Evolutionary conservation across 805 yeast species (phyloP).

Genomic region (Grigorovia humatica): DNA sequence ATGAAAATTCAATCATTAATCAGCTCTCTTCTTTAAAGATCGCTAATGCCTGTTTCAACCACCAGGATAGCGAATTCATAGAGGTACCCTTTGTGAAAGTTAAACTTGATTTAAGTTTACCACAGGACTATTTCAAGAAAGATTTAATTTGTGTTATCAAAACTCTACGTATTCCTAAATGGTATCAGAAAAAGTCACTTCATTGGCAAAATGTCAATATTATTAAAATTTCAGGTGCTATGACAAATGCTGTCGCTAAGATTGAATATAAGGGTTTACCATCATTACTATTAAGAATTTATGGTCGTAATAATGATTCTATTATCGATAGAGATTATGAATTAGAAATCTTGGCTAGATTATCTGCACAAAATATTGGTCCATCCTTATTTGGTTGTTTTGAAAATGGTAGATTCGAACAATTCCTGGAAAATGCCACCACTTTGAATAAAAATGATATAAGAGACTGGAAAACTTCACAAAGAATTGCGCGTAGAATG

Average conservation of each 20-base stretch:
- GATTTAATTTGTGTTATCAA: slow-evolving; percentile 62
- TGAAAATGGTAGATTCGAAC: slow-evolving; percentile 88
- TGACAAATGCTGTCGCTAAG: slow-evolving; percentile 82
- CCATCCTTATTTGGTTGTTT: slow-evolving; percentile 85
- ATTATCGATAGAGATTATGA: slow-evolving; percentile 83
- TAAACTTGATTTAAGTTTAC: slow-evolving; percentile 63
- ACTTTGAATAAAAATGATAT: slow-evolving; percentile 68
- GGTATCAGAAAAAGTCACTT: slow-evolving; percentile 43
- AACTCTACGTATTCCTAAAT: slow-evolving; percentile 58
- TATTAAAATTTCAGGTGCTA: slow-evolving; percentile 80
- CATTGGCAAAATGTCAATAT: slow-evolving; percentile 36
- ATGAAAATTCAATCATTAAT: not conserved
- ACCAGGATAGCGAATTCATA: slow-evolving; percentile 11
- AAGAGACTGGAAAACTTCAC: slow-evolving; percentile 62
- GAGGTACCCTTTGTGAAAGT: slow-evolving; percentile 44
- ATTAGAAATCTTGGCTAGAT: slow-evolving; percentile 56
- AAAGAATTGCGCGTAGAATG: slow-evolving; percentile 92
- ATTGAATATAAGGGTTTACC: slow-evolving; percentile 56
- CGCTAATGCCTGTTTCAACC: slow-evolving; percentile 1
- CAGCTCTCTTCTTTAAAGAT: slow-evolving; percentile 6
- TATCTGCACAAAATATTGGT: slow-evolving; percentile 73
- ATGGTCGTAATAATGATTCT: slow-evolving; percentile 78
- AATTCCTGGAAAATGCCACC: slow-evolving; percentile 72
- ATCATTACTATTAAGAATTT: slow-evolving; percentile 63
- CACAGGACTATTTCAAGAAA: slow-evolving; percentile 73